Evolutionary conservation across 208 protist species (phyloP).

Genomic region (Crithidia acanthocephali): DNA sequence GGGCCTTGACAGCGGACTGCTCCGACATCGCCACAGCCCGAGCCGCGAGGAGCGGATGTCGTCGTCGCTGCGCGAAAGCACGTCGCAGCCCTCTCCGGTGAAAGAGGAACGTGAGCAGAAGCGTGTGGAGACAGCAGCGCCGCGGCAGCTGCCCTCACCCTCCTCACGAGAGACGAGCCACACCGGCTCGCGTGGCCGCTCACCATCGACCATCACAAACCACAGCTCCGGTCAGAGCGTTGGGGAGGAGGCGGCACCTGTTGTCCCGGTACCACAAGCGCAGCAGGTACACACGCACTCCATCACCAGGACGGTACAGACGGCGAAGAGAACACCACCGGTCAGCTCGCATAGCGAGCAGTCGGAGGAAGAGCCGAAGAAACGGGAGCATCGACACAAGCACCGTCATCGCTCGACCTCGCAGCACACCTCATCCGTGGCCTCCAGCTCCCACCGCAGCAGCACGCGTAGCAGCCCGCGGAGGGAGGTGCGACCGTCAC

Average conservation of each 20-base stretch:
- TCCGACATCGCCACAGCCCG: conserved; percentile 9
- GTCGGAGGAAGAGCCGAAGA: not conserved
- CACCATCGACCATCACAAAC: conserved; percentile 14
- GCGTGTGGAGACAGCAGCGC: not conserved
- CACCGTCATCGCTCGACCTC: not conserved
- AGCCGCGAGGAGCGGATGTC: not conserved
- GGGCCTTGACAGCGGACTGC: not conserved
- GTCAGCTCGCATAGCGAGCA: not conserved
- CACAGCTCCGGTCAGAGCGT: conserved; percentile 15
- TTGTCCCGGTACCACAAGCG: not conserved
- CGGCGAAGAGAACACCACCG: not conserved
- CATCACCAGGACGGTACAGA: not conserved
- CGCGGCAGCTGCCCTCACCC: not conserved
- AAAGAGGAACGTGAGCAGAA: not conserved
- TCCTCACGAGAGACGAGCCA: not conserved
- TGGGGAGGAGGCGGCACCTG: not conserved
- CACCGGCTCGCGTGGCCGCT: not conserved
- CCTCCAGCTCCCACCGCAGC: not conserved
- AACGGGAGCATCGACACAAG: not conserved
- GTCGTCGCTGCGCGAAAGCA: not conserved
- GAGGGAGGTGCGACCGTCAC: not conserved
- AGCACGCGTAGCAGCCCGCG: not conserved
- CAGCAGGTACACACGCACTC: not conserved
- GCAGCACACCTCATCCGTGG: not conserved
- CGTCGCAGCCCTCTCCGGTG: not conserved